These are phyloP conservation scores for Boletellus ananas DNA, from an alignment of 768 basidiomycete species.

Conservation along the genomic window DNA sequence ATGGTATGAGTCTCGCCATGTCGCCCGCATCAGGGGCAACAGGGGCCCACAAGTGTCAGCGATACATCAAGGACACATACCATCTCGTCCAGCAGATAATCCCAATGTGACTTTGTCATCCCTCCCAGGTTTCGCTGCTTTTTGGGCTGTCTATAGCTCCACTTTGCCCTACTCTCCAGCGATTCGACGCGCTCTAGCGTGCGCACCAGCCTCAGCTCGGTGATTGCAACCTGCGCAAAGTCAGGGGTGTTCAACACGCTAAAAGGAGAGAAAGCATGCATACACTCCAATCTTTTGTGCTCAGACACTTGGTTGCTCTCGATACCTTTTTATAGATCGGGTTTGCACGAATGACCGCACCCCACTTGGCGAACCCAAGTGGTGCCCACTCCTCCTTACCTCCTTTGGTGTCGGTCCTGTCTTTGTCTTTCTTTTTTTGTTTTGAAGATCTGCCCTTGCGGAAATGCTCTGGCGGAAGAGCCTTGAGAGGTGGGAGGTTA, in stretches of 20 bases:
- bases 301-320: conserved; percentile 73
- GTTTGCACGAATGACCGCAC: conserved; percentile 70
- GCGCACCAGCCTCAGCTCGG: conserved; percentile 72
- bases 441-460: conserved; percentile 47
- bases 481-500: conserved; percentile 51
- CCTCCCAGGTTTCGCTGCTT: conserved; percentile 82
- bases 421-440: conserved; percentile 51
- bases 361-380: conserved; percentile 68
- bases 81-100: conserved; percentile 96
- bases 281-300: conserved; percentile 80
- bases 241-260: neutral
- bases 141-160: conserved; percentile 95
- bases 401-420: conserved; percentile 47
- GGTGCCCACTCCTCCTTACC: conserved; percentile 62
- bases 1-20: conserved; percentile 7
- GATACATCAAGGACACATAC: conserved; percentile 38
- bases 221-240: conserved; percentile 61
- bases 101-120: conserved; percentile 84
- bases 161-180: conserved; percentile 73
- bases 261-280: conserved; percentile 28
- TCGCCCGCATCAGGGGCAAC: neutral
- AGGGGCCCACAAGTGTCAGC: neutral
- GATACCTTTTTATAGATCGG: conserved; percentile 69
- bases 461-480: conserved; percentile 52
- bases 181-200: conserved; percentile 82